These are phyloP conservation scores for Zangia roseola DNA, from an alignment of 768 basidiomycete genomes.

Conservation along the genomic window DNA sequence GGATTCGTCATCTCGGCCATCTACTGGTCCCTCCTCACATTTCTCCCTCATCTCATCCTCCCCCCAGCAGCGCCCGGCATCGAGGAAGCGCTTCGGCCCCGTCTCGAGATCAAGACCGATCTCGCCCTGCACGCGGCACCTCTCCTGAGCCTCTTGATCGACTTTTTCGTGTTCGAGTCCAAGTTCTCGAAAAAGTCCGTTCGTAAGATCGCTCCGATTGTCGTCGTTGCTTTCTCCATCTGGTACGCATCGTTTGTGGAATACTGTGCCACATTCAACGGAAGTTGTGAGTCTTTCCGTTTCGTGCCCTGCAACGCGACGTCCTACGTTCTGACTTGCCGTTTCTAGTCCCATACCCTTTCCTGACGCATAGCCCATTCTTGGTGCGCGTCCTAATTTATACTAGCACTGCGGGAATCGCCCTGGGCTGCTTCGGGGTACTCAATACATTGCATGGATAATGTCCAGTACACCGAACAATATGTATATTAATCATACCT, in stretches of 20 bases:
- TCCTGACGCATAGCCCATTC: constrained; percentile 62
- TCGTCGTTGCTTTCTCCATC: constrained; percentile 26
- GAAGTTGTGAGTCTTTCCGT: constrained; percentile 47
- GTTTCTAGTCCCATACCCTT: constrained; percentile 75
- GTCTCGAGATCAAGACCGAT: constrained; percentile 55
- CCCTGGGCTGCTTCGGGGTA: constrained; percentile 52
- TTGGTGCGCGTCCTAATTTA: constrained; percentile 60
- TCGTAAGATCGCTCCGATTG: constrained; percentile 15
- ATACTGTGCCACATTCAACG: constrained; percentile 60
- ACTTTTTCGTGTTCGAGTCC: constrained; percentile 67
- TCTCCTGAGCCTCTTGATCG: constrained; percentile 51
- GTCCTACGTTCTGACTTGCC: constrained; percentile 1
- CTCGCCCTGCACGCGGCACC: constrained; percentile 67
- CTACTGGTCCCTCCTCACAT: constrained; percentile 65
- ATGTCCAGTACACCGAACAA: not conserved
- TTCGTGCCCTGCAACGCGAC: not conserved
- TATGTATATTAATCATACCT: not conserved
- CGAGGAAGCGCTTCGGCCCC: constrained; percentile 24
- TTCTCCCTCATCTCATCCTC: constrained; percentile 59
- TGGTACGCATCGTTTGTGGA: constrained; percentile 70
- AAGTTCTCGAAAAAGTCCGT: constrained; percentile 41
- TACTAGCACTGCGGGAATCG: constrained; percentile 46
- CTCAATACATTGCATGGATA: constrained; percentile 58
- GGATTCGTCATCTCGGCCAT: constrained; percentile 52
- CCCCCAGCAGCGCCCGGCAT: not conserved